Evolutionary conservation across 1,284 basidiomycete species (phyloP).

Genomic region (Pseudozyma pruni): DNA sequence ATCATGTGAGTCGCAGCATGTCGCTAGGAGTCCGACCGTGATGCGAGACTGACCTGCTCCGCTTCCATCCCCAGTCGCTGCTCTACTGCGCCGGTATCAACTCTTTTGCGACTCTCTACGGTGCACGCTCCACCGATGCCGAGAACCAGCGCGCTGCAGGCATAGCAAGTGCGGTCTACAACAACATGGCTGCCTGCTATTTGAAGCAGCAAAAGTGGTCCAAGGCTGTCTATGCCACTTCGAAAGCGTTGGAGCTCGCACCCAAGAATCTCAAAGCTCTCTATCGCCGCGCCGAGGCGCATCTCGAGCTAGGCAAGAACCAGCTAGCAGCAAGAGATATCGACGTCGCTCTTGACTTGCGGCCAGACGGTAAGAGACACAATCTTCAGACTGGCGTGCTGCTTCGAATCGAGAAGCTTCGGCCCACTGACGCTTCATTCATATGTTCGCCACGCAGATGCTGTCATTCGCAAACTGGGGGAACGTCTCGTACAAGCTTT

Average conservation of each 20-base stretch:
- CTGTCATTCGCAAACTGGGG: conserved; percentile 38
- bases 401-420: not conserved
- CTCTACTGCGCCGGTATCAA: conserved; percentile 52
- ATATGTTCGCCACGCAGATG: conserved; percentile 7
- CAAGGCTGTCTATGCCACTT: conserved; percentile 33
- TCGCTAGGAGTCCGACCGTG: too few relatives aligned
- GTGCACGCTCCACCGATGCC: conserved; percentile 30
- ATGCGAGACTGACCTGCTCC: not conserved
- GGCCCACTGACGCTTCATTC: not conserved
- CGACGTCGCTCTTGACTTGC: conserved; percentile 37
- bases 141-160: conserved; percentile 37
- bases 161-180: conserved; percentile 40
- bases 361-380: conserved; percentile 39
- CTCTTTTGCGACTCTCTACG: conserved; percentile 45
- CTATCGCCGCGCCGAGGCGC: conserved; percentile 40
- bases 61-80: conserved; percentile 19
- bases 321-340: conserved; percentile 43
- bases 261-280: conserved; percentile 50
- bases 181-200: conserved; percentile 53
- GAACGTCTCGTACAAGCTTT: conserved; percentile 34
- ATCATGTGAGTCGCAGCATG: conserved; percentile 34
- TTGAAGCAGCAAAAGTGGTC: conserved; percentile 38
- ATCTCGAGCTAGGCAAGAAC: conserved; percentile 36
- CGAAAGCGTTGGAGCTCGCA: conserved; percentile 34
- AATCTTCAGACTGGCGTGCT: too few relatives aligned